phyloP scores from a whole-genome alignment of 2,329 filamentous ascomycete species.

The Apiospora sp. region DNA sequence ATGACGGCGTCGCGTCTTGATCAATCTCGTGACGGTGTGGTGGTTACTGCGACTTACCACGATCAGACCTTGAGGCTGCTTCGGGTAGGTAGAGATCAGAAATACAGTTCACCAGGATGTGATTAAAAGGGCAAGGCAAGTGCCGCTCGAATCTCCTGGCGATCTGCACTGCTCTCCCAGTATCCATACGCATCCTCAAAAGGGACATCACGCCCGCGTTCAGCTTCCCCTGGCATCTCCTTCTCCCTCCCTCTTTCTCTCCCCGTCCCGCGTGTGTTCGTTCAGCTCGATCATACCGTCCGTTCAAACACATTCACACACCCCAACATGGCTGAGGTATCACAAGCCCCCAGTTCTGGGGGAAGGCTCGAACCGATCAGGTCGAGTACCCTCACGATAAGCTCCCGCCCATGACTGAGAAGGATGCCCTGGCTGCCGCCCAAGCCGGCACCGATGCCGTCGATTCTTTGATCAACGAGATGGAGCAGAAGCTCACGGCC shows the following conservation, averaged over 20 bases:
- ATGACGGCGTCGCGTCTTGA: conserved; percentile 27
- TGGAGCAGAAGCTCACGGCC: conserved; percentile 50
- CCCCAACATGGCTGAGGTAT: conserved; percentile 29
- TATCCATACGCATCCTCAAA: conserved; percentile 1
- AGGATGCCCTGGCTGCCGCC: conserved; percentile 48
- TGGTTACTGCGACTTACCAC: conserved; percentile 19
- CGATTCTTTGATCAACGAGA: conserved; percentile 49
- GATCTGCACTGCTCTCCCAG: conserved; percentile 5
- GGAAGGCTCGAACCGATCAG: conserved; percentile 32
- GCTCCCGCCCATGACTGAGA: conserved; percentile 37
- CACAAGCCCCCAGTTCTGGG: conserved; percentile 24
- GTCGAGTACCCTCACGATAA: conserved; percentile 35
- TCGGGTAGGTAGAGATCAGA: not conserved
- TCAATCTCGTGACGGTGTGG: conserved; percentile 19
- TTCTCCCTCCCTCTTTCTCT: conserved; percentile 2
- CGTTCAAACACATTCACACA: not conserved
- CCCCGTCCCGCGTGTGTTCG: not conserved
- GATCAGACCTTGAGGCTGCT: conserved; percentile 22
- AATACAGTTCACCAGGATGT: conserved; percentile 13
- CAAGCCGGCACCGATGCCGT: conserved; percentile 46
- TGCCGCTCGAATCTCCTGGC: conserved; percentile 2
- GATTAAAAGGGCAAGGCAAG: conserved; percentile 14
- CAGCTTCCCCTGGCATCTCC: not conserved
- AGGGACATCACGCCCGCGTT: not conserved
- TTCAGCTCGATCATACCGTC: not conserved